Evolutionary conservation across 2,329 filamentous ascomycete genomes (phyloP).

Genomic region (Xylaria polymorpha): DNA sequence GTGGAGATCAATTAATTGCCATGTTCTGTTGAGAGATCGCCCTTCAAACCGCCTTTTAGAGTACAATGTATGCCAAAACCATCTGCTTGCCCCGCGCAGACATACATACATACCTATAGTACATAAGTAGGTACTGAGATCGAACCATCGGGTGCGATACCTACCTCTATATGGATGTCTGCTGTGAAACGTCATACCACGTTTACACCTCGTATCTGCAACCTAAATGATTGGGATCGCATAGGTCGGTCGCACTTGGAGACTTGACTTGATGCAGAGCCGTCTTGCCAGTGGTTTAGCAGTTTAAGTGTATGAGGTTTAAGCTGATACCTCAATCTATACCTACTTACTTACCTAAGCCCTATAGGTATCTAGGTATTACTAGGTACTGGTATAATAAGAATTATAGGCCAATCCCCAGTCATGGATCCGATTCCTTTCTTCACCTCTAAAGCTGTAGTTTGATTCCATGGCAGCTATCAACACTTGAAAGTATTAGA

Average conservation of each 20-base stretch:
- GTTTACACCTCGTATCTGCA: constrained; percentile 32
- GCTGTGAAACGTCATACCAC: constrained; percentile 33
- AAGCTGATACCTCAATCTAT: no score
- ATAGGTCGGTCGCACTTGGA: not conserved
- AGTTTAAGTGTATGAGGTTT: not conserved
- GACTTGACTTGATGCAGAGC: not conserved
- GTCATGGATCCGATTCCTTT: not conserved
- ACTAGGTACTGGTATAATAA: no score
- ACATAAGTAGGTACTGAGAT: no score
- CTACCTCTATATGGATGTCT: not conserved
- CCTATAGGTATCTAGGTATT: not conserved
- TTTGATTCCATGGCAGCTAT: not conserved
- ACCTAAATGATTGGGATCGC: constrained; percentile 16
- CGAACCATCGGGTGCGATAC: not conserved
- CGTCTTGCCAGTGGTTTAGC: not conserved
- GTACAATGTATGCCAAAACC: not conserved
- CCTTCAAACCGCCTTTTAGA: constrained; percentile 3
- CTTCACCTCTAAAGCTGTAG: not conserved
- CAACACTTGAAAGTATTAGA: not conserved
- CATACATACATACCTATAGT: no score
- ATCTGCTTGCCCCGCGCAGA: not conserved
- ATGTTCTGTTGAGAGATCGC: constrained; percentile 9
- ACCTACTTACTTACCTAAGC: no score
- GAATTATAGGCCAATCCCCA: not conserved
- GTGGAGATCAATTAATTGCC: constrained; percentile 33